Evolutionary conservation across 2,329 filamentous ascomycete genomes (phyloP).

Genomic region (Fusarium ramigenum): DNA sequence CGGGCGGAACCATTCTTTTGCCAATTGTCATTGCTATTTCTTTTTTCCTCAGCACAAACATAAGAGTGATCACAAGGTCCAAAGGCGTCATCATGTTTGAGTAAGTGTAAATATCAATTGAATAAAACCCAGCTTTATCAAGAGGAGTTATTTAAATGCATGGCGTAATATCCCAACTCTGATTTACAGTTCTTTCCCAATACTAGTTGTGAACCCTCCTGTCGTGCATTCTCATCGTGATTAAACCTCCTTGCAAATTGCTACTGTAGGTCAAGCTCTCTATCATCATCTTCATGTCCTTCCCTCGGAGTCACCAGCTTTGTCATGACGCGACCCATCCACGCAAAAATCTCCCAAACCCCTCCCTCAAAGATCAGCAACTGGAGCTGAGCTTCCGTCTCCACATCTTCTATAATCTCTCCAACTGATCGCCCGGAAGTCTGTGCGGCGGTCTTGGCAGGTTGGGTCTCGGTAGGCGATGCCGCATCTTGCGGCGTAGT

Average conservation of each 20-base stretch:
- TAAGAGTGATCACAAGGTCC: too few relatives aligned
- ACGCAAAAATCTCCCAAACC: neutral
- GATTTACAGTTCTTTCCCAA: too few relatives aligned
- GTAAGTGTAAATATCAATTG: neutral
- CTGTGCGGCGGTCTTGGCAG: accelerated
- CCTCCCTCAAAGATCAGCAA: neutral
- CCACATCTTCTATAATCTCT: accelerated
- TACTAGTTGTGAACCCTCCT: too few relatives aligned
- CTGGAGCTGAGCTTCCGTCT: neutral
- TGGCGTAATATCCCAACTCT: neutral
- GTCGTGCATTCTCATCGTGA: too few relatives aligned
- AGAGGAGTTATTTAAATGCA: accelerated
- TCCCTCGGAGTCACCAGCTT: neutral
- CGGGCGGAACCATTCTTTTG: too few relatives aligned
- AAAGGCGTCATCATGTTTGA: accelerated
- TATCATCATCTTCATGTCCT: neutral
- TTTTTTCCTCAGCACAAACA: neutral
- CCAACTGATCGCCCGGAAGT: accelerated
- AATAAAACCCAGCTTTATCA: accelerated
- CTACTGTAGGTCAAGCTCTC: neutral
- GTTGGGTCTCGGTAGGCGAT: accelerated
- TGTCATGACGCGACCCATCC: neutral
- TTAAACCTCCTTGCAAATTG: too few relatives aligned
- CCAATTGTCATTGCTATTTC: accelerated
- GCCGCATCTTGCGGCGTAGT: accelerated